Percentiles rank a stretch among this genome's conserved stretches.
These are phyloP conservation scores for Saccharomycopsis hybrid DNA, from an alignment of 1,139 yeast genomes.

Conservation along the genomic window DNA sequence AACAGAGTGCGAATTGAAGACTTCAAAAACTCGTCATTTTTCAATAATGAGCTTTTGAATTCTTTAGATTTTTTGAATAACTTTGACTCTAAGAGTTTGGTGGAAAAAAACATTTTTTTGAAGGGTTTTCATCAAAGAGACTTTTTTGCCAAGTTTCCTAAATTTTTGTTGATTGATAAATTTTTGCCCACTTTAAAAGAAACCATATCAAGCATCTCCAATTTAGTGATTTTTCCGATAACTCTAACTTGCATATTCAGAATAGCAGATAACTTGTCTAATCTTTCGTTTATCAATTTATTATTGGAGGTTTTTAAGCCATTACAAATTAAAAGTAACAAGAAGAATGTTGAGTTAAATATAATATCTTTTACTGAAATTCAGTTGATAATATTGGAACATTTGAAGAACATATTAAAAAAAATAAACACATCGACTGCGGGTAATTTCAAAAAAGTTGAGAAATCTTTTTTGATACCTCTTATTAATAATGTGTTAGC, in stretches of 20 bases:
- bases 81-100: constrained; percentile 63
- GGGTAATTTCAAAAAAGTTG: constrained; percentile 39
- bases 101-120: constrained; percentile 66
- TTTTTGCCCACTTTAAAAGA: constrained; percentile 58
- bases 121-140: constrained; percentile 45
- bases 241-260: constrained; percentile 52
- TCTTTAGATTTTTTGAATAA: constrained; percentile 82
- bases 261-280: constrained; percentile 65
- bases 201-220: constrained; percentile 27
- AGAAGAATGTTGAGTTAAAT: constrained; percentile 39
- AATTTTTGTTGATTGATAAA: constrained; percentile 60
- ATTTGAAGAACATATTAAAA: constrained; percentile 42
- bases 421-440: constrained; percentile 23
- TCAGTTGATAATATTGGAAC: constrained; percentile 48
- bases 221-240: constrained; percentile 45
- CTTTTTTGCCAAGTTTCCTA: constrained; percentile 67
- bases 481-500: constrained; percentile 21
- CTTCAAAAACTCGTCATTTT: constrained; percentile 52
- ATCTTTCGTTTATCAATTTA: constrained; percentile 69
- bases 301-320: constrained; percentile 39
- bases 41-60: constrained; percentile 77
- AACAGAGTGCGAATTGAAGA: constrained; percentile 39
- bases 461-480: constrained; percentile 35
- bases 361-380: constrained; percentile 30
- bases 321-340: constrained; percentile 31